phyloP scores from a whole-genome alignment of 331 rosid genomes.

The Dryas integrifolia region DNA sequence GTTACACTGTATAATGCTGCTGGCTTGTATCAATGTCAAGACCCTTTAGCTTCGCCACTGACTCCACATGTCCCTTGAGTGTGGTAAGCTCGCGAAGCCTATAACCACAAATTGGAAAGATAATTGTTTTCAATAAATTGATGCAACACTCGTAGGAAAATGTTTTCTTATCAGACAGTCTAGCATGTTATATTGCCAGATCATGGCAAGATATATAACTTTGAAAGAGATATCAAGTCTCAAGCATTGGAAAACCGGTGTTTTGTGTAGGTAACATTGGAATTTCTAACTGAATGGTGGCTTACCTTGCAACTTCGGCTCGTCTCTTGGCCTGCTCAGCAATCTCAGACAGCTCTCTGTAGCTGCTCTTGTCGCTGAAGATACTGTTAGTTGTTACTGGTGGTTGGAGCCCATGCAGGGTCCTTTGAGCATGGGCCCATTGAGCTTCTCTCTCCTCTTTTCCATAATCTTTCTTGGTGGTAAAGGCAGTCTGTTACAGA shows the following conservation, averaged over 20 bases:
- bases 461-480: conserved; percentile 97
- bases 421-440: conserved; percentile 97
- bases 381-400: conserved; percentile 46
- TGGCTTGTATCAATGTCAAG: conserved; percentile 89
- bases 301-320: conserved; percentile 96
- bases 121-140: neutral
- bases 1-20: conserved; percentile 93
- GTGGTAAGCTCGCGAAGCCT: conserved; percentile 97
- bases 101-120: conserved; percentile 4
- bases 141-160: neutral
- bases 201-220: too few relatives aligned
- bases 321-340: conserved; percentile 98
- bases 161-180: neutral
- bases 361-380: conserved; percentile 78
- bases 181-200: neutral
- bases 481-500: conserved; percentile 77
- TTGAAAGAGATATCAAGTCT: neutral
- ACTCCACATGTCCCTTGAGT: conserved; percentile 96
- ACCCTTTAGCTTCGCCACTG: conserved; percentile 96
- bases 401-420: conserved; percentile 90
- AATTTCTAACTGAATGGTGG: neutral
- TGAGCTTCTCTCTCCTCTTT: conserved; percentile 94
- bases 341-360: conserved; percentile 89
- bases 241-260: too few relatives aligned
- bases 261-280: neutral